These are phyloP conservation scores for Penicillium robsamsonii DNA, from an alignment of 495 filamentous ascomycete genomes.

Conservation along the genomic window DNA sequence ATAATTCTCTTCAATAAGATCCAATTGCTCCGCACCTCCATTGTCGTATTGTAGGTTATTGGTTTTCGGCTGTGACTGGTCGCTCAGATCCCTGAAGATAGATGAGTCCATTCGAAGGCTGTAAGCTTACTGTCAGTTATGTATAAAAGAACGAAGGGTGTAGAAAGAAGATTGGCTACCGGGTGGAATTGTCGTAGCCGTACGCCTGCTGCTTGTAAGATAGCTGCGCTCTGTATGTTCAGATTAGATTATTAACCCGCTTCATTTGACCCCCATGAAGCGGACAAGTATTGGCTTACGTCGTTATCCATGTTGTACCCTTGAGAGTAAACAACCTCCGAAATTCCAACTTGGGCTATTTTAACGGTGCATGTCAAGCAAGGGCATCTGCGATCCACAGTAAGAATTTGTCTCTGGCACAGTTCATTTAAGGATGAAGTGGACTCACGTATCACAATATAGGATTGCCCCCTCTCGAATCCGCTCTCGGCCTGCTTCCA, in stretches of 20 bases:
- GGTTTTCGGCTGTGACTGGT: background rate
- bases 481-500: conserved; percentile 90
- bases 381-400: conserved; percentile 59
- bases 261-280: background rate
- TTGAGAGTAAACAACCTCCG: conserved; percentile 90
- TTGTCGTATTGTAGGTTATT: background rate
- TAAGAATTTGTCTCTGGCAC: background rate
- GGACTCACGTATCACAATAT: conserved; percentile 81
- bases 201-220: conserved; percentile 75
- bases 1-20: background rate
- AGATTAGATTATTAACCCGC: conserved; percentile 13
- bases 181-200: conserved; percentile 77
- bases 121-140: conserved; percentile 9
- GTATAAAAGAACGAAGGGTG: background rate
- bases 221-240: conserved; percentile 61
- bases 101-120: conserved; percentile 52
- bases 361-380: conserved; percentile 99
- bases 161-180: conserved; percentile 56
- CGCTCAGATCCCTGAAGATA: conserved; percentile 34
- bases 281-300: conserved; percentile 30
- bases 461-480: conserved; percentile 75
- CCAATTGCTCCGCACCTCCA: too few relatives aligned
- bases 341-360: conserved; percentile 92
- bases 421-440: conserved; percentile 1
- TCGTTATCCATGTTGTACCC: conserved; percentile 88